phyloP scores from a whole-genome alignment of 2,329 filamentous ascomycete genomes.

The Xylaria arbuscula region DNA sequence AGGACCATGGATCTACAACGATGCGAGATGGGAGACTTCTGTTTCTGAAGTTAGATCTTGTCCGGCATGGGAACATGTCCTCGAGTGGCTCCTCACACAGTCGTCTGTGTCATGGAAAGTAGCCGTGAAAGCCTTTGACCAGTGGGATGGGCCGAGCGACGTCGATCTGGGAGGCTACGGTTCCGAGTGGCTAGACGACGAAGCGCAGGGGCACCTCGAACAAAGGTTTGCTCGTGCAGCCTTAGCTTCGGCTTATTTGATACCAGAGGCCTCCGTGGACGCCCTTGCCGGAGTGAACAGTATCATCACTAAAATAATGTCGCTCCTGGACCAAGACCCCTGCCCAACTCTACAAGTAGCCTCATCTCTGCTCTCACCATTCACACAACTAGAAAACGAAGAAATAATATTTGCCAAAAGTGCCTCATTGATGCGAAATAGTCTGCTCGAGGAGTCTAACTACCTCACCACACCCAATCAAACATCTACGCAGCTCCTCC shows the following conservation, averaged over 20 bases:
- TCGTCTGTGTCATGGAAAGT: slow-evolving; percentile 70
- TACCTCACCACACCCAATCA: slow-evolving; percentile 70
- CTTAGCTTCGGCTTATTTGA: slow-evolving; percentile 74
- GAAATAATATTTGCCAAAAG: slow-evolving; percentile 55
- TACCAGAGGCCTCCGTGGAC: slow-evolving; percentile 68
- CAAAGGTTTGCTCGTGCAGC: slow-evolving; percentile 74
- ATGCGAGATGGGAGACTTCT: slow-evolving; percentile 64
- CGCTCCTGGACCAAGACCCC: slow-evolving; percentile 69
- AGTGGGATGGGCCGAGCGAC: slow-evolving; percentile 80
- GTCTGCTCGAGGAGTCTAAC: slow-evolving; percentile 70
- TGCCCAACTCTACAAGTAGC: slow-evolving; percentile 63
- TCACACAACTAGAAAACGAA: slow-evolving; percentile 49
- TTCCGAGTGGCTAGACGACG: slow-evolving; percentile 68
- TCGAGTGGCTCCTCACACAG: slow-evolving; percentile 73
- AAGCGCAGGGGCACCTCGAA: slow-evolving; percentile 69
- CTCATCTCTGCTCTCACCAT: slow-evolving; percentile 59
- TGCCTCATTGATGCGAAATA: slow-evolving; percentile 59
- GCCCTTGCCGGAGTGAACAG: slow-evolving; percentile 70
- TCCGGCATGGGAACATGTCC: slow-evolving; percentile 75
- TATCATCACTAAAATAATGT: slow-evolving; percentile 68
- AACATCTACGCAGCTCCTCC: slow-evolving; percentile 67
- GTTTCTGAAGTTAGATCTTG: slow-evolving; percentile 52
- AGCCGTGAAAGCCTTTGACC: slow-evolving; percentile 71
- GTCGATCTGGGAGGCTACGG: slow-evolving; percentile 73
- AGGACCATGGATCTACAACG: slow-evolving; percentile 78